phyloP scores from a whole-genome alignment of 1,139 yeast genomes.

The Wickerhamomyces sp. region DNA sequence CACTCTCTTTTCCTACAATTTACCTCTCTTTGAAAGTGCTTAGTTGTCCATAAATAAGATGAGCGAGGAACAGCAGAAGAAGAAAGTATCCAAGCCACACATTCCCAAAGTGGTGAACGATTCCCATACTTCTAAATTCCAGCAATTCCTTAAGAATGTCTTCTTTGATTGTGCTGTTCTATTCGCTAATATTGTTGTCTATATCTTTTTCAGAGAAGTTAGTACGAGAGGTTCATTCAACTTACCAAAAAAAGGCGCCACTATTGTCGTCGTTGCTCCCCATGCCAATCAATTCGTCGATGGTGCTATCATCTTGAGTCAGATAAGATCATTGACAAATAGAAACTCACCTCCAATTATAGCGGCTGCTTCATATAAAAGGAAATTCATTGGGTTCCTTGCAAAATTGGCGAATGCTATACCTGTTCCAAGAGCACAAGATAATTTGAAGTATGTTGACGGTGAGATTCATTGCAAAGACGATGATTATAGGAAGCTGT shows the following conservation, averaged over 20 bases:
- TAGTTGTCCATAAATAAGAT: background rate
- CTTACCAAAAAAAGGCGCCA: constrained; percentile 60
- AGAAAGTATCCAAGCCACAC: constrained; percentile 7
- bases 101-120: constrained; percentile 13
- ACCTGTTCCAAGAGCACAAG: constrained; percentile 75
- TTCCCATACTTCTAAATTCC: constrained; percentile 1
- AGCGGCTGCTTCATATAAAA: constrained; percentile 58
- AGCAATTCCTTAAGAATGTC: constrained; percentile 14
- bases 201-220: constrained; percentile 62
- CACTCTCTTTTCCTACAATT: background rate
- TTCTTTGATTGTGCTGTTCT: constrained; percentile 34
- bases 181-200: constrained; percentile 29
- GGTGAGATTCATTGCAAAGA: constrained; percentile 44
- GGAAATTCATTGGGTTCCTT: constrained; percentile 47
- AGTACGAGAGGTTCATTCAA: constrained; percentile 65
- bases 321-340: constrained; percentile 33
- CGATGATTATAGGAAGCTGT: constrained; percentile 25
- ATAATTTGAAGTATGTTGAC: constrained; percentile 40
- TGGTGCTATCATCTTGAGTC: constrained; percentile 57
- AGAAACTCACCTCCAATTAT: constrained; percentile 50
- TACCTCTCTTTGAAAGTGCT: background rate
- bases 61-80: background rate
- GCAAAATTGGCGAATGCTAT: constrained; percentile 58
- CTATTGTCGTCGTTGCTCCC: constrained; percentile 74
- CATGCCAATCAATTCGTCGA: constrained; percentile 81